Evolutionary conservation across 2,329 filamentous ascomycete species (phyloP).

Genomic region (Colletotrichum sansevieriae): DNA sequence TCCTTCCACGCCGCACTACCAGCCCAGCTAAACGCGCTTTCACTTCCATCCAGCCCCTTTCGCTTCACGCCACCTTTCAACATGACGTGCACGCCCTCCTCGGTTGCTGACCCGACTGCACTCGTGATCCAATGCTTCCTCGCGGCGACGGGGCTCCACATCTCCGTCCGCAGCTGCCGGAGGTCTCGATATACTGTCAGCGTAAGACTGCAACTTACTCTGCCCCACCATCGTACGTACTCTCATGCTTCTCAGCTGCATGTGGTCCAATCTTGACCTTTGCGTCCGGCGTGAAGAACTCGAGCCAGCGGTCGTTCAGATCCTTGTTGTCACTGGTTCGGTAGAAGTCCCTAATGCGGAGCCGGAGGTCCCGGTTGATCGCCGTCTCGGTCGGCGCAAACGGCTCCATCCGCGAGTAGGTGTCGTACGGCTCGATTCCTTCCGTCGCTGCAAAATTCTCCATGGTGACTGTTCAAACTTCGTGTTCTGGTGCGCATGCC

Average conservation of each 20-base stretch:
- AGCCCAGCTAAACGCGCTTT: slow-evolving; percentile 37
- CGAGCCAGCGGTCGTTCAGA: slow-evolving; percentile 33
- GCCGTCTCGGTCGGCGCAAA: slow-evolving; percentile 36
- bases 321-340: slow-evolving; percentile 38
- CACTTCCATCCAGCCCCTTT: slow-evolving; percentile 29
- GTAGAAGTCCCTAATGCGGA: slow-evolving; percentile 41
- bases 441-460: slow-evolving; percentile 26
- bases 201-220: slow-evolving; percentile 6
- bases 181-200: slow-evolving; percentile 31
- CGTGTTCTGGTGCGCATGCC: not conserved
- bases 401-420: slow-evolving; percentile 38
- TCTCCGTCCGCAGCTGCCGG: slow-evolving; percentile 30
- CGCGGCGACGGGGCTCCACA: slow-evolving; percentile 37
- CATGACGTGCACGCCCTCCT: slow-evolving; percentile 38
- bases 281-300: slow-evolving; percentile 35
- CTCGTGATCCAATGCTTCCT: slow-evolving; percentile 41
- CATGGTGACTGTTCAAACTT: slow-evolving; percentile 15
- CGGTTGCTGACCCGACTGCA: slow-evolving; percentile 31
- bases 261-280: slow-evolving; percentile 29
- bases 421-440: slow-evolving; percentile 36
- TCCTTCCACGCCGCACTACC: slow-evolving; percentile 40
- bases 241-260: slow-evolving; percentile 28
- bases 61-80: slow-evolving; percentile 35
- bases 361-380: slow-evolving; percentile 40
- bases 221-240: slow-evolving; percentile 17